Base-by-base conservation (phyloP, 2,329 filamentous ascomycete genomes). In the Cordyceps pruinosa region DNA sequence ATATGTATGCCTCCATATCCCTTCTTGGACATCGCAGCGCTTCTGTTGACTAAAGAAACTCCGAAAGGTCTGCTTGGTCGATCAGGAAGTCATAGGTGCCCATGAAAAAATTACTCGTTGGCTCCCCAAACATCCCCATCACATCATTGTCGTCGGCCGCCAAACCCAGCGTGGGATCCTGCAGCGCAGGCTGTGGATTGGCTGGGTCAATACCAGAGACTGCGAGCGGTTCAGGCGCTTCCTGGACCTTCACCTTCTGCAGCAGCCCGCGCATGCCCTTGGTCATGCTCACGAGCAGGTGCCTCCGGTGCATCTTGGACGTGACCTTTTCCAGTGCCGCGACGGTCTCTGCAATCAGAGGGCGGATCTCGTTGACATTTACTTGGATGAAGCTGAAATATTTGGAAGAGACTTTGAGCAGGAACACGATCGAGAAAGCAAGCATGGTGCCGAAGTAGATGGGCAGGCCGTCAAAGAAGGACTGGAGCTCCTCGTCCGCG, bases 361-460 rank as follows among this genome's bases (percentile, higher is more conserved):
- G 54, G 15, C 37, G 46, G 12, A 57, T 45, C 46, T 57, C 54
- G n/a, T 46, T 39, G 21, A 26, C 25, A 23, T 50, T 44, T 6
- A 50, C 54, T n/a, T 57, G 54, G 8, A 57, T 26, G n/a, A 57
- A 48, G 54, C 46, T 41, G 6, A 47, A 50, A 39, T 50, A 50
- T n/a, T 42, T 50, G 23, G 54, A 34, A 6, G 54, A 57, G 10
- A 57, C 54, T 7, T 57, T 57, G 46, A 57, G 46, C 13, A 57
- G 39, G 30, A 57, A 57, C 6, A 57, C 54, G 25, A 49, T 39
- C n/a, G 51, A 46, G 28, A 54, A 53, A 30, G 51, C 50, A 23
- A 58, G 39, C 45, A 55, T 54, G 50, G 51, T 49, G 28, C 45
- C 57, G 34, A 55, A 54, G 30, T 58, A 58, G 9, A 58, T 48